Percentiles rank a stretch among this genome's conserved stretches.
Evolutionary conservation across 169 alveolate genomes (phyloP).

Genomic region (Cryptosporidium ryanae): DNA sequence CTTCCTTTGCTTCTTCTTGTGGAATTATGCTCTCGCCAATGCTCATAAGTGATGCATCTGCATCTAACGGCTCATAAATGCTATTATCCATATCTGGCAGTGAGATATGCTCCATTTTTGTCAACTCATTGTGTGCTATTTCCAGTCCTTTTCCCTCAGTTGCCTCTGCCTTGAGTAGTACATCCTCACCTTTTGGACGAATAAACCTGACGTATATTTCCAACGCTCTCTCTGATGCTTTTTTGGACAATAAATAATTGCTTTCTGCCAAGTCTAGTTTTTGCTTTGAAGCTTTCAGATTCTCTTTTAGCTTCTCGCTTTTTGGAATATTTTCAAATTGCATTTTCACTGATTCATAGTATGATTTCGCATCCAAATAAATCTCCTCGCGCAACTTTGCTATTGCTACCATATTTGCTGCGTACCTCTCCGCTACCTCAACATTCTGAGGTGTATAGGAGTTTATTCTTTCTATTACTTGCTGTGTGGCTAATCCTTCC

Average conservation of each 20-base stretch:
- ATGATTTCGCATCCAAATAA: slow-evolving; percentile 38
- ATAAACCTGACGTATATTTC: slow-evolving; percentile 38
- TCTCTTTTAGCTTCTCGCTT: slow-evolving; percentile 20
- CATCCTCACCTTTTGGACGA: slow-evolving; percentile 37
- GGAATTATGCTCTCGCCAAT: slow-evolving; percentile 47
- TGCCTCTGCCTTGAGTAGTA: slow-evolving; percentile 17
- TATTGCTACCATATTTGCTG: slow-evolving; percentile 71
- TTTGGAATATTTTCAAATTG: slow-evolving; percentile 36
- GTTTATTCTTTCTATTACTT: slow-evolving; percentile 42
- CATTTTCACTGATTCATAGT: slow-evolving; percentile 29
- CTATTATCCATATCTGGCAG: slow-evolving; percentile 73
- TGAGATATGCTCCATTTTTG: slow-evolving; percentile 52
- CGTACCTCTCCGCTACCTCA: slow-evolving; percentile 68
- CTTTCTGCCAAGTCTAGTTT: slow-evolving; percentile 29
- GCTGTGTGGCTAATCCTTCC: slow-evolving; percentile 36
- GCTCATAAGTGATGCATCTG: slow-evolving; percentile 60
- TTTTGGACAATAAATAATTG: slow-evolving; percentile 42
- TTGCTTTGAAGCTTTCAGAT: slow-evolving; percentile 6
- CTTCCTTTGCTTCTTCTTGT: slow-evolving; percentile 51
- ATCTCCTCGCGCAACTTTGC: slow-evolving; percentile 62
- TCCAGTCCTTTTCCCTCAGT: slow-evolving; percentile 67
- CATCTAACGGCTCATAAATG: slow-evolving; percentile 59
- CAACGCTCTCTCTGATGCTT: slow-evolving; percentile 67
- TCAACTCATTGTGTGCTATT: slow-evolving; percentile 46
- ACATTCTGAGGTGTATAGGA: slow-evolving; percentile 52